Evolutionary conservation across 805 yeast genomes (phyloP), one percentile per base, ranked within the genome.

Genomic region (Lachancea quebecensis): DNA sequence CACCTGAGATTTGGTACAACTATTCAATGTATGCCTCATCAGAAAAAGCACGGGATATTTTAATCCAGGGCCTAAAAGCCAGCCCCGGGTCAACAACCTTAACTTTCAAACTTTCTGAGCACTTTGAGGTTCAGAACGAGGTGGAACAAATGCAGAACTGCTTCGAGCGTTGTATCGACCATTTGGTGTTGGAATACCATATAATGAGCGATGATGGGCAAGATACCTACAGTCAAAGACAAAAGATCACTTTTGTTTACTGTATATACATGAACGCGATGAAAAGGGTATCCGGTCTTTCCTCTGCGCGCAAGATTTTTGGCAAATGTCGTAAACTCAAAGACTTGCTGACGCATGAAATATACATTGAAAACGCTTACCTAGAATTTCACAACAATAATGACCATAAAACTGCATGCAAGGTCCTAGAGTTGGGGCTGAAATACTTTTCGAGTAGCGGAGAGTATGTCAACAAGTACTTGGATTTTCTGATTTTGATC

Each of bases 321-420:
- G 74, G 84, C 45, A 75, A 73, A 52, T 83, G 85, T 8, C 77
- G 95, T 54, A 78, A 80, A 57, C 74, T 78, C 52, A 71, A 67
- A 48, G 58, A 52, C 18, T 66, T 70, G 10, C 65, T 84, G 35
- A 82, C 95, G 0, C 79, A 81, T 68, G 87, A 87, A 54, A 75
- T 91, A 16, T 91, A 76, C 64, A 81, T 82, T 16, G 91, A 86
- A 48, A 83, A 85, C 56, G 96, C 97, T 0, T 69, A 78, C 59
- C 71, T 89, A 69, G 99, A 91, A 59, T 81, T 76, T 54, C 71
- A 71, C 52, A 79, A 78, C 53, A 72, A 82, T 48, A 81, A 77
- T 48, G 84, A 81, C 49, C 67, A 74, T 18, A 81, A 78, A 44
- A 79, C 85, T 38, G 90, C 96, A 0, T 69, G 75, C 42, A 82